Base-by-base conservation (phyloP, 1,284 basidiomycete genomes). In the Wallemia ichthyophaga region DNA sequence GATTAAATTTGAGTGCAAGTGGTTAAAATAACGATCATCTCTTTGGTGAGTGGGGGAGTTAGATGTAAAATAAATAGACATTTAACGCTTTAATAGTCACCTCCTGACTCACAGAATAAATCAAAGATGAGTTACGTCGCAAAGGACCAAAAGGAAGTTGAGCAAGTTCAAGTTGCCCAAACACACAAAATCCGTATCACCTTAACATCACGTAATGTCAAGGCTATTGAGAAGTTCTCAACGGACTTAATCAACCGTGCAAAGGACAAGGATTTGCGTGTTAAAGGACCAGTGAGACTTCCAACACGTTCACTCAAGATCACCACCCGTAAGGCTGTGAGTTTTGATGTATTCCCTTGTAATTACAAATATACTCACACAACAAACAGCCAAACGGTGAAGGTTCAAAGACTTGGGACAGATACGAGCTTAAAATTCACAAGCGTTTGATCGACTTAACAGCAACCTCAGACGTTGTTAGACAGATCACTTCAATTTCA, bases 391-490 rank as follows among this genome's bases (percentile, higher is more conserved):
- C 91, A 74, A 94, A 94, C 72, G 94, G 94, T 91, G 94, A 98
- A 76, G 94, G 94, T 79, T 92, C 87, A 69, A 98, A 99, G 83
- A 99, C 94, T 70, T 99, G 94, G 94, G 94, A 98, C 75, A 82
- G 86, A 69, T 98, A 91, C 75, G 92, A 99, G 76, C 82, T 99
- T 76, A 89, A 91, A 77, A 80, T 99, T 66, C 92, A 99, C 83
- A 99, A 99, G 78, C 86, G 94, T 69, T 79, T 98, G 72, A 98
- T 99, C 70, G 94, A 99, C 78, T 77, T 99, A 64, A 88, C 92
- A 77, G 91, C 91, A 62, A 92, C 92, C 63, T 87, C 85, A 70
- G 94, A 98, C 76, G 86, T 96, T 67, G 94, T 99, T 75, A 98
- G 98, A 80, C 92, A 98, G 76, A 99, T 99, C 71, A 96, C 92